Conservation (phyloP, 2,329 filamentous ascomycete genomes). For the Clarireedia paspali region DNA sequence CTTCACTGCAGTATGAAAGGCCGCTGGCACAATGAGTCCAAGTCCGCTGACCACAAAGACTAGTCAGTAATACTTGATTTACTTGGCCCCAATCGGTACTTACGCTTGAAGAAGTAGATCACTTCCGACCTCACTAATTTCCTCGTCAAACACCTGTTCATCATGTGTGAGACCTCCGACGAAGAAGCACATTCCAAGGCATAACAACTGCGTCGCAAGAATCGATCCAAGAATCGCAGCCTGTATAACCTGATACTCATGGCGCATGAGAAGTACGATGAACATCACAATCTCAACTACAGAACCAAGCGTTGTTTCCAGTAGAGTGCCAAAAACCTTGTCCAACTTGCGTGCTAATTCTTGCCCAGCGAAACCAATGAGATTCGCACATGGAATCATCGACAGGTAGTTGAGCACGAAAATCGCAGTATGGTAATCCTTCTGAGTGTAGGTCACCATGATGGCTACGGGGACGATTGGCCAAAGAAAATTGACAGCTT, state of each 20-base stretch:
- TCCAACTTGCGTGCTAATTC: conserved; percentile 68
- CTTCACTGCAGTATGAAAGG: conserved; percentile 40
- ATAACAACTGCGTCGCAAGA: conserved; percentile 73
- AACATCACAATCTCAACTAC: conserved; percentile 79
- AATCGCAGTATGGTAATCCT: conserved; percentile 51
- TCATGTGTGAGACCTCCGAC: conserved; percentile 62
- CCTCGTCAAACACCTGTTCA: conserved; percentile 64
- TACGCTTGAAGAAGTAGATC: conserved; percentile 72
- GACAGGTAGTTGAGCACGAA: conserved; percentile 68
- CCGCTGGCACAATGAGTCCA: conserved; percentile 35
- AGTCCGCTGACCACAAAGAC: conserved; percentile 33
- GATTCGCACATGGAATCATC: conserved; percentile 69
- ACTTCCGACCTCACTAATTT: conserved; percentile 70
- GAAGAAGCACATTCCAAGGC: conserved; percentile 73
- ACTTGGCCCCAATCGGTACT: conserved; percentile 26
- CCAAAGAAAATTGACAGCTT: conserved; percentile 64
- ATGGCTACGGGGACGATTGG: conserved; percentile 69
- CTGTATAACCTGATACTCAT: conserved; percentile 62
- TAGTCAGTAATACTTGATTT: conserved; percentile 6
- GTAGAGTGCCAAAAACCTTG: conserved; percentile 59
- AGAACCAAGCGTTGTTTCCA: conserved; percentile 59
- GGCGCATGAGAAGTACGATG: conserved; percentile 56
- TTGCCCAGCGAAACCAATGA: conserved; percentile 67
- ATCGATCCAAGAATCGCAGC: conserved; percentile 80
- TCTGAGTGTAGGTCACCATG: conserved; percentile 47